Percentiles rank a stretch among this genome's conserved stretches.
phyloP scores from a whole-genome alignment of 257 asterid genomes.

The Primulina tabacum region DNA sequence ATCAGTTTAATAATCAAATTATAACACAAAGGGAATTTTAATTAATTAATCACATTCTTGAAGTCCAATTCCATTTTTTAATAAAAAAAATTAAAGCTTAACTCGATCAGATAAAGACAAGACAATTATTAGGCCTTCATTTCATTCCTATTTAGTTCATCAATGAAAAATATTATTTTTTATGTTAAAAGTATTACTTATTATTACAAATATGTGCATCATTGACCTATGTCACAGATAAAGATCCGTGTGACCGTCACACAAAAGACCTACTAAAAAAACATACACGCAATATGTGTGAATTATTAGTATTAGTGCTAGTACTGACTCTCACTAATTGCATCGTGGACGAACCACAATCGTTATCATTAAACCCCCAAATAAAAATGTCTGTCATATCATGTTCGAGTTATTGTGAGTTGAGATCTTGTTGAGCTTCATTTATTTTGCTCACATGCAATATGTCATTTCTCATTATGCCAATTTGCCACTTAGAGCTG shows the following conservation, averaged over 20 bases:
- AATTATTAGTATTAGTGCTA: no score
- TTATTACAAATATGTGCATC: no score
- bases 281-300: not conserved
- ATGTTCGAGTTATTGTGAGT: constrained; percentile 13
- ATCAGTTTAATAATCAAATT: not conserved
- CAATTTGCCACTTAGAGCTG: not conserved
- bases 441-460: constrained; percentile 40
- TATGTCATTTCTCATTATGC: not conserved
- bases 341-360: not conserved
- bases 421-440: constrained; percentile 28
- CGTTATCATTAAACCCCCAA: not conserved
- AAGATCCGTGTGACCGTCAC: no score
- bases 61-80: not conserved
- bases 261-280: no score
- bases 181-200: no score
- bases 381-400: no score
- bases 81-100: no score
- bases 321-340: not conserved
- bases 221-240: no score
- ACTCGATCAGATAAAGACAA: not conserved
- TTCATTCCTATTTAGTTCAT: no score
- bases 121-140: not conserved
- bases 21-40: no score
- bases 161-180: no score
- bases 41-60: not conserved